Conservation (phyloP, 2,329 filamentous ascomycete species). For the Fusarium liriodendri region DNA sequence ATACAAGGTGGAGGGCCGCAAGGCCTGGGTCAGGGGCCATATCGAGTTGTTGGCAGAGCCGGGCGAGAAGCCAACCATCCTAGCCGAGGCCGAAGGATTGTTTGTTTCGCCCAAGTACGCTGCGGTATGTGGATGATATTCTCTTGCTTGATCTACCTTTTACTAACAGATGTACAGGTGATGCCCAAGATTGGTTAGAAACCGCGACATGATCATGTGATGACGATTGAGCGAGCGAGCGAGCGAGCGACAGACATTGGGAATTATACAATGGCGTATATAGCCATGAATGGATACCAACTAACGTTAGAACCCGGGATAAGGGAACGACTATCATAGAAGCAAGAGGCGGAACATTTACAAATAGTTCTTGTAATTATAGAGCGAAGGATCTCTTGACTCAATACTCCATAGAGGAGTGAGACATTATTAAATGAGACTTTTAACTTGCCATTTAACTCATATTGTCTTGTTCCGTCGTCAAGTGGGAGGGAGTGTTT, state of each 20-base stretch:
- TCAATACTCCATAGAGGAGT: neutral
- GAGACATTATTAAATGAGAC: neutral
- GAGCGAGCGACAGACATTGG: conserved; percentile 21
- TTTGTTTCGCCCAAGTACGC: conserved; percentile 92
- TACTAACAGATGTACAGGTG: conserved; percentile 40
- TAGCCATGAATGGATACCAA: conserved; percentile 2
- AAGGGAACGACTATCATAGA: neutral
- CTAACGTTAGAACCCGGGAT: conserved; percentile 8
- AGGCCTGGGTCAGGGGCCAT: conserved; percentile 91
- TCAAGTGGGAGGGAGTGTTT: conserved; percentile 3
- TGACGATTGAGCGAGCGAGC: conserved; percentile 26
- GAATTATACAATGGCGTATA: conserved; percentile 9
- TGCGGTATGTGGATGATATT: conserved; percentile 64
- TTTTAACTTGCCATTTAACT: neutral
- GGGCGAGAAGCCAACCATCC: conserved; percentile 71
- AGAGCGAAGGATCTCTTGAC: conserved; percentile 4
- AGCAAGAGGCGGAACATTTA: neutral
- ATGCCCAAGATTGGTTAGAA: conserved; percentile 46
- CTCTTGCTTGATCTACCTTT: neutral
- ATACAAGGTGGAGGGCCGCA: conserved; percentile 87
- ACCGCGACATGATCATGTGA: conserved; percentile 15
- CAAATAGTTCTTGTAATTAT: conserved; percentile 20
- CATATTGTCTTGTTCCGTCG: neutral
- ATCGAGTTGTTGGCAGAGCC: conserved; percentile 80
- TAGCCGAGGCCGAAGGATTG: conserved; percentile 86